phyloP scores from a whole-genome alignment of 2,329 filamentous ascomycete species.

The Ophiostoma ulmi region DNA sequence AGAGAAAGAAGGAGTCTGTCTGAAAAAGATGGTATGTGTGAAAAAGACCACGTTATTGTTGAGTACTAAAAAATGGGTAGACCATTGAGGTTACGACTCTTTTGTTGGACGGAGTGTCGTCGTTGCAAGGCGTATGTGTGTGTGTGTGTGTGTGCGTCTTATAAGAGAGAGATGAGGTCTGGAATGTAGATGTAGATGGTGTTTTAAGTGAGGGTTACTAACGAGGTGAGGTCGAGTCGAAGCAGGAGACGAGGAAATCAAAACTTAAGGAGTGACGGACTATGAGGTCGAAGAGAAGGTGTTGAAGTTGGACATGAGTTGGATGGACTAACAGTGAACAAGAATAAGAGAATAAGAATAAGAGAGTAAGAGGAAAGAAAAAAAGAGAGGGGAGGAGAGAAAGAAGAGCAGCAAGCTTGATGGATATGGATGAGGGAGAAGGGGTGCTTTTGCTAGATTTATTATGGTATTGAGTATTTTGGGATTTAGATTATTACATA shows the following conservation, averaged over 20 bases:
- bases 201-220: background rate
- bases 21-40: background rate
- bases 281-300: constrained; percentile 12
- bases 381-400: background rate
- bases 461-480: background rate
- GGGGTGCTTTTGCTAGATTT: constrained; percentile 22
- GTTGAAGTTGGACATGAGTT: constrained; percentile 1
- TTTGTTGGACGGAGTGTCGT: background rate
- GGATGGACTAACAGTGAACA: background rate
- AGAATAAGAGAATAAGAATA: background rate
- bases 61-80: background rate
- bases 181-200: constrained; percentile 3
- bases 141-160: background rate
- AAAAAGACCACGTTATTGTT: constrained; percentile 2
- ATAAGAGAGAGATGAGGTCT: background rate
- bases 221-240: constrained; percentile 10
- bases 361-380: constrained; percentile 16
- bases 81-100: constrained; percentile 6
- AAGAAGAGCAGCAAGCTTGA: constrained; percentile 3
- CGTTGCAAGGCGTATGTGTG: background rate
- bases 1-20: background rate
- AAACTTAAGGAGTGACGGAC: constrained; percentile 26
- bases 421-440: constrained; percentile 19
- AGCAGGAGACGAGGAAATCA: constrained; percentile 20
- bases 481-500: background rate